Base-by-base conservation (phyloP, 2,329 filamentous ascomycete species). In the Stagonosporopsis cucurbitacearum region DNA sequence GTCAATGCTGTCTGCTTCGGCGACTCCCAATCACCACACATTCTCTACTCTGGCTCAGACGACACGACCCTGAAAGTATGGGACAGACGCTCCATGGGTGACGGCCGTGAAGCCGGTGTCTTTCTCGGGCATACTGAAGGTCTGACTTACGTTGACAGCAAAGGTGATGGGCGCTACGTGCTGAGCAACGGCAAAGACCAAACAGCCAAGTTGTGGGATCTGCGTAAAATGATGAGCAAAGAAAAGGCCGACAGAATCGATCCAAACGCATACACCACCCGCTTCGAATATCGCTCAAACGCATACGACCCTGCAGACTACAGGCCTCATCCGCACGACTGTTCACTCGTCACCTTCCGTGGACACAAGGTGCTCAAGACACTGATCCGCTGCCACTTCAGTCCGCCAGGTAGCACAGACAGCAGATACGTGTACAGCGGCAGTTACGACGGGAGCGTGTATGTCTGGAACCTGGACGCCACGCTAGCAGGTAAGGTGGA, bases 1-100 rank as follows among this genome's bases (percentile, higher is more conserved):
- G 94, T 98, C 50, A 99, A 98, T 67, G 95, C 95, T 4, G 95
- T 99, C 0, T 97, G 93, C 75, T 98, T 96, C 69, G 95, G 92
- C 1, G 93, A 98, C 75, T 88, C 87, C 58, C 84, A 85, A 26
- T 96, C 91, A 0, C 94, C 95, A 1, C 93, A 99, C 72, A 94
- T 98, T 58, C 82, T 99, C 2, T 98, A 97, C 77, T 97, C 93
- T 0, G 95, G 95, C 19, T 96, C 92, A 0, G 95, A 99, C 70
- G 95, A 99, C 71, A 88, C 90, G 2, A 96, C 92, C 0, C 85
- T 98, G 67, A 96, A 96, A 70, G 92, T 99, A 2, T 99, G 95
- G 95, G 95, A 99, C 71, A 86, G 94, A 43, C 85, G 95, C 45
- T 85, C 82, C 32, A 83, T 88, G 79, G 84, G 81, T 22, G 78